phyloP scores from a whole-genome alignment of 768 basidiomycete genomes.

The Leucosporidium creatinivorum region DNA sequence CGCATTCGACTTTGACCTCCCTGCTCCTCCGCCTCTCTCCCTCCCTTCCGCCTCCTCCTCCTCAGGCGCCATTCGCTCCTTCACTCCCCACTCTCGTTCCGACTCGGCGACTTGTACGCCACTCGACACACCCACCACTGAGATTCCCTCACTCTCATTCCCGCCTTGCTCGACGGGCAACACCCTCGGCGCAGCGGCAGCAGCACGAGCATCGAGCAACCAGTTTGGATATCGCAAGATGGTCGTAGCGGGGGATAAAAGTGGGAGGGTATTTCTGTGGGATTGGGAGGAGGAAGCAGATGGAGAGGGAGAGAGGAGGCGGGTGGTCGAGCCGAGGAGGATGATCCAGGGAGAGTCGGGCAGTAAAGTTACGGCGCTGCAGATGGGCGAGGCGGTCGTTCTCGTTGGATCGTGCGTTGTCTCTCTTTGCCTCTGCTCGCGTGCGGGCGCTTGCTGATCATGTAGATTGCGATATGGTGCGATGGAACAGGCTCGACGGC shows the following conservation, averaged over 20 bases:
- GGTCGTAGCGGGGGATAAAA: constrained; percentile 15
- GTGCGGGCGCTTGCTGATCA: too few species aligned
- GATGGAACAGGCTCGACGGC: constrained; percentile 16
- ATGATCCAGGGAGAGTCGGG: constrained; percentile 7
- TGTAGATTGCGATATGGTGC: too few species aligned
- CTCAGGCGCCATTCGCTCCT: too few species aligned
- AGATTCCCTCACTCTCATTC: too few species aligned
- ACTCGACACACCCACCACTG: background rate
- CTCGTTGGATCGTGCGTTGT: constrained; percentile 24
- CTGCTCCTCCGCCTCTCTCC: background rate
- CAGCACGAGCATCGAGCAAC: background rate
- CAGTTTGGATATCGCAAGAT: constrained; percentile 17
- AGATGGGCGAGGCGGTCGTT: constrained; percentile 6
- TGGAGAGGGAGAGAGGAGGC: background rate
- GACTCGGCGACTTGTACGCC: background rate
- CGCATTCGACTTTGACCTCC: constrained; percentile 26
- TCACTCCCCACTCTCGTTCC: background rate
- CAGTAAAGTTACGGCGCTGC: constrained; percentile 25
- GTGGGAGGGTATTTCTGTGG: constrained; percentile 22
- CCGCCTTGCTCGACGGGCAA: background rate
- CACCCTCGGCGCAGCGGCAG: too few species aligned
- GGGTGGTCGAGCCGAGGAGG: constrained; percentile 7
- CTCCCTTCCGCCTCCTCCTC: background rate
- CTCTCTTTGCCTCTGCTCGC: too few species aligned
- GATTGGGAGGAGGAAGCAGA: constrained; percentile 18